These are phyloP conservation scores for Chalciporus sphaerocephalus DNA, from an alignment of 768 basidiomycete genomes.

Conservation along the genomic window DNA sequence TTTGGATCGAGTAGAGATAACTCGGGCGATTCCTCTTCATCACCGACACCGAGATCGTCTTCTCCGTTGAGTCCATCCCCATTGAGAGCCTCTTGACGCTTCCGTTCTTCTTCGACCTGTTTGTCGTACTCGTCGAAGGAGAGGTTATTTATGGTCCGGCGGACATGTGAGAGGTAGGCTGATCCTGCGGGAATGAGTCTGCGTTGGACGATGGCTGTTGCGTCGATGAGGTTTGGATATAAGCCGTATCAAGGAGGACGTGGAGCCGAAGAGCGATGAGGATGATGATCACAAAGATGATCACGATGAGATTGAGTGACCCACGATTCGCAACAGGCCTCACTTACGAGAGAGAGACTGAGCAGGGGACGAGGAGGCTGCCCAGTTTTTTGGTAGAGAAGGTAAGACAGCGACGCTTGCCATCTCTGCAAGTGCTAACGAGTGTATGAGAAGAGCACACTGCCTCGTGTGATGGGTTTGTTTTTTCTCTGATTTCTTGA, in stretches of 20 bases:
- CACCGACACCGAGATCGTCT: conserved; percentile 89
- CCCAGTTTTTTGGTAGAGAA: conserved; percentile 24
- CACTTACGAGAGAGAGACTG: conserved; percentile 27
- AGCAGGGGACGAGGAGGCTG: conserved; percentile 12
- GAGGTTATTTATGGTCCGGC: conserved; percentile 67
- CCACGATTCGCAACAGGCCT: neutral
- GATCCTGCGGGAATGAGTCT: conserved; percentile 80
- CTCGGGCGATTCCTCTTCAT: conserved; percentile 76
- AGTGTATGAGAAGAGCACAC: neutral
- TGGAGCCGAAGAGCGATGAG: neutral
- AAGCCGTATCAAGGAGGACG: too few species aligned
- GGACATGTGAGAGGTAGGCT: conserved; percentile 80
- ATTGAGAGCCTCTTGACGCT: conserved; percentile 48
- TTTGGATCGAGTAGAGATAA: conserved; percentile 83
- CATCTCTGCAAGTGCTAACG: conserved; percentile 11
- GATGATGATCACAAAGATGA: neutral
- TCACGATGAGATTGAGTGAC: too few species aligned
- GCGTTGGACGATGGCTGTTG: conserved; percentile 34
- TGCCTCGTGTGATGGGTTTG: neutral
- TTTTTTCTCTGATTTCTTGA: neutral
- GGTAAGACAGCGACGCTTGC: conserved; percentile 25
- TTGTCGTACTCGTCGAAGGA: conserved; percentile 83
- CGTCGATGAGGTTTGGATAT: neutral
- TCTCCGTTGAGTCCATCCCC: conserved; percentile 47
- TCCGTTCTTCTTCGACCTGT: conserved; percentile 50